Evolutionary conservation across 2,329 filamentous ascomycete genomes (phyloP), one percentile per base, ranked within the genome.

Genomic region (Eurotiales sp.): DNA sequence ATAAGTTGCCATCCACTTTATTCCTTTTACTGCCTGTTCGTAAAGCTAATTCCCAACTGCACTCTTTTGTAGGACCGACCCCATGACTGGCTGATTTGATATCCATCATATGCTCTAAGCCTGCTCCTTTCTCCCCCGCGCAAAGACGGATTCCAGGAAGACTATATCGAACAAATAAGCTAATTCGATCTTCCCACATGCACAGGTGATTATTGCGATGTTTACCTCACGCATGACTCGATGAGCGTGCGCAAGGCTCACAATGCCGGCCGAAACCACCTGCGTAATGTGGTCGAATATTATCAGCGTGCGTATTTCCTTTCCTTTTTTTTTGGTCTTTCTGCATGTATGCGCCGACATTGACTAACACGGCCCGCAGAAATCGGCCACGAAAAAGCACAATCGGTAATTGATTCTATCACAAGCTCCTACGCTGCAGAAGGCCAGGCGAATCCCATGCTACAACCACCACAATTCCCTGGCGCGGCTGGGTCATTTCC

Each of bases 181-280:
- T 32, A 39, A 39, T 27, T 14, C 29, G 12, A 42, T 44, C 14
- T 37, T n/a, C 6, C 19, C 22, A 19, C 29, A 8, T 47, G 10
- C 8, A 44, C 34, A 79, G 73, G 91, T 80, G 93, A 99, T 73
- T 99, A 99, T 75, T 99, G 93, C 82, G 93, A 99, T 87, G 93
- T 99, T 72, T 99, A 99, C 81, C 87, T 99, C 63, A 99, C 93
- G 61, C 93, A 99, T 81, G 93, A 99, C 80, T 96, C 90, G 41
- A 97, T 97, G 92, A 96, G 90, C 75, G 93, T 99, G 74, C 91
- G 93, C 64, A 97, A 97, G 77, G 93, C 93, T 45, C 93, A 99
- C 75, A 99, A 99, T 78, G 87, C 84, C 69, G 93, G 93, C 56
- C 85, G 92, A 64, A 99, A 99, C 76, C 93, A 99, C 69, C 77